phyloP scores from a whole-genome alignment of 306 rosid genomes.

The Casuarina cunninghamiana region DNA sequence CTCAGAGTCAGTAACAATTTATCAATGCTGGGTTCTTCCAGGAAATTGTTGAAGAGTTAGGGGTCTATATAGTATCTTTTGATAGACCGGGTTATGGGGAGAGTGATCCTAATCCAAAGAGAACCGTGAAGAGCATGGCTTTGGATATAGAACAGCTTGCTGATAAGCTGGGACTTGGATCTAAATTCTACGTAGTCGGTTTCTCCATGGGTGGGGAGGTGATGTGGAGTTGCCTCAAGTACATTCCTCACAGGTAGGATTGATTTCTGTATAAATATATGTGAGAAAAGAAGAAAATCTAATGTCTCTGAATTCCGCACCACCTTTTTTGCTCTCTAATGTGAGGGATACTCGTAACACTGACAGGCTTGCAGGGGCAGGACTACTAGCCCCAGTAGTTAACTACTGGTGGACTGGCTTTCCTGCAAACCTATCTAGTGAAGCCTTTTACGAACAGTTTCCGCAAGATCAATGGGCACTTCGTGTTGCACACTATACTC shows the following conservation, averaged over 20 bases:
- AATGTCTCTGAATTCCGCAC: background rate
- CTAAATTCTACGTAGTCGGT: conserved; percentile 75
- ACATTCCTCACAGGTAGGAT: conserved; percentile 82
- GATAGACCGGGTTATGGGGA: conserved; percentile 97
- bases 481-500: conserved; percentile 69
- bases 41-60: conserved; percentile 59
- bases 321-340: conserved; percentile 5
- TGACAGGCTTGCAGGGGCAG: conserved; percentile 83
- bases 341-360: conserved; percentile 10
- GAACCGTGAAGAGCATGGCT: conserved; percentile 68
- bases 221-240: conserved; percentile 75
- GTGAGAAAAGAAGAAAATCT: background rate
- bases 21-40: conserved; percentile 29
- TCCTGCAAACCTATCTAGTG: conserved; percentile 60
- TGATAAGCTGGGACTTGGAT: conserved; percentile 68
- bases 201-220: conserved; percentile 82
- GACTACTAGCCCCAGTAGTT: conserved; percentile 59
- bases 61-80: conserved; percentile 64
- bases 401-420: conserved; percentile 88
- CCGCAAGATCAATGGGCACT: conserved; percentile 68
- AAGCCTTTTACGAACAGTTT: conserved; percentile 41
- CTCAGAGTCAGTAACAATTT: conserved; percentile 1
- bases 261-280: conserved; percentile 7
- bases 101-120: conserved; percentile 88
- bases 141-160: conserved; percentile 88